phyloP scores from a whole-genome alignment of 1,139 yeast species.

The Nadsonia commutata region DNA sequence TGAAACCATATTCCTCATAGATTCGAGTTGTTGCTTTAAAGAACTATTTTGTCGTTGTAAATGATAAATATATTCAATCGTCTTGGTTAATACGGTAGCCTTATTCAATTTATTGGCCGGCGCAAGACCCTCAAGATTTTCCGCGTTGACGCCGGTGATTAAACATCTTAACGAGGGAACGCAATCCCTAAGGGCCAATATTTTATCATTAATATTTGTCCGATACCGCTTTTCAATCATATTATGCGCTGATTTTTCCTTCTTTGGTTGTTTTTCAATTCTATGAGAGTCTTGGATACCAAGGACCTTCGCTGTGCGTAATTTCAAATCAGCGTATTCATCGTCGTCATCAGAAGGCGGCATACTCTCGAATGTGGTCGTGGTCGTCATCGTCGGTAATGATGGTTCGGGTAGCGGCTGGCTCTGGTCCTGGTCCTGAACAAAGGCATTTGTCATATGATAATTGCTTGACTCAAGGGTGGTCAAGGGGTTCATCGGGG shows the following conservation, averaged over 20 bases:
- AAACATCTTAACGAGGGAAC: slow-evolving; percentile 43
- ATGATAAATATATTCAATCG: slow-evolving; percentile 80
- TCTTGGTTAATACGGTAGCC: slow-evolving; percentile 76
- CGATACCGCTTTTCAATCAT: slow-evolving; percentile 70
- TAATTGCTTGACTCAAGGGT: too few relatives aligned
- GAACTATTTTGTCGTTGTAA: slow-evolving; percentile 53
- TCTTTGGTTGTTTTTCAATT: too few relatives aligned
- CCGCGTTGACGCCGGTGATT: slow-evolving; percentile 23
- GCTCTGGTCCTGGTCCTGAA: too few relatives aligned
- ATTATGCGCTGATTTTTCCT: slow-evolving; percentile 56
- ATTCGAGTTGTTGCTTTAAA: slow-evolving; percentile 21
- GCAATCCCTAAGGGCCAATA: slow-evolving; percentile 54
- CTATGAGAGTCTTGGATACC: too few relatives aligned
- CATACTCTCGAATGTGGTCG: too few relatives aligned
- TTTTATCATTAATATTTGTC: slow-evolving; percentile 62
- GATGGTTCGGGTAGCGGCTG: too few relatives aligned
- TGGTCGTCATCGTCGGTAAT: too few relatives aligned
- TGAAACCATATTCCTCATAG: not conserved
- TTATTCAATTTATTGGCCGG: slow-evolving; percentile 81
- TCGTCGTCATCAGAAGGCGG: too few relatives aligned
- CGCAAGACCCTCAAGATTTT: slow-evolving; percentile 64
- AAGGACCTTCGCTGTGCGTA: too few relatives aligned
- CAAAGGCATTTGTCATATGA: too few relatives aligned
- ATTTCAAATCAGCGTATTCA: too few relatives aligned
- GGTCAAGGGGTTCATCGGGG: too few relatives aligned